These are phyloP conservation scores for Botrytis byssoidea DNA, from an alignment of 2,329 filamentous ascomycete species.

Conservation along the genomic window DNA sequence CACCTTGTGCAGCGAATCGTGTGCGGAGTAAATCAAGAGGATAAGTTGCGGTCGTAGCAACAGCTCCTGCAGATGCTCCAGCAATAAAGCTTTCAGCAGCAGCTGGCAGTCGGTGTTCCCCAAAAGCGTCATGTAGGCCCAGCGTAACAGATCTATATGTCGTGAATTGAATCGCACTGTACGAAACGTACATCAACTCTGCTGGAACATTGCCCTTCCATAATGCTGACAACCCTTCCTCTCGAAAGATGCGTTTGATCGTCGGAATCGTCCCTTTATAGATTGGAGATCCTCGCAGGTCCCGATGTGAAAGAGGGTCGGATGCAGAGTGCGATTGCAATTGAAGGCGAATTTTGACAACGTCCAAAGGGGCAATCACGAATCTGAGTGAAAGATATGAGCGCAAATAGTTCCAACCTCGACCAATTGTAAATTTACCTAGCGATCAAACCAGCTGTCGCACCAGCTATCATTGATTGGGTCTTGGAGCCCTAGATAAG, in stretches of 20 bases:
- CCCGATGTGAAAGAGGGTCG: conserved; percentile 61
- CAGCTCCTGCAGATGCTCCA: conserved; percentile 78
- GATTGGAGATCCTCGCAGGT: conserved; percentile 48
- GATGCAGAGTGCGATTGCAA: conserved; percentile 79
- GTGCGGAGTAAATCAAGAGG: conserved; percentile 91
- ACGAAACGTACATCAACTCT: conserved; percentile 89
- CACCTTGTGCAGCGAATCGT: conserved; percentile 93
- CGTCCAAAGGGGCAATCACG: conserved; percentile 90
- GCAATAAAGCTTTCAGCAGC: conserved; percentile 77
- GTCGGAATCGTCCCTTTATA: conserved; percentile 79
- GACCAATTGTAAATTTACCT: conserved; percentile 51
- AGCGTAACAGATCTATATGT: conserved; percentile 76
- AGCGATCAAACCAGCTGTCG: conserved; percentile 79
- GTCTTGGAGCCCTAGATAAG: conserved; percentile 57
- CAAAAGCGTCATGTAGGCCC: conserved; percentile 50
- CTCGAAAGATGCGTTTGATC: conserved; percentile 68
- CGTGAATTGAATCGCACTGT: conserved; percentile 86
- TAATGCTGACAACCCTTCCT: conserved; percentile 81
- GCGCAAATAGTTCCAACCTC: not conserved
- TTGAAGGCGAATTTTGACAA: conserved; percentile 96
- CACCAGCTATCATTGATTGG: conserved; percentile 66
- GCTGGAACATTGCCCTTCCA: conserved; percentile 99
- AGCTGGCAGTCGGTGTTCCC: conserved; percentile 53
- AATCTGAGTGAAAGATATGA: conserved; percentile 56
- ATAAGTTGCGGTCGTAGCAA: conserved; percentile 82